Conservation (phyloP, 78 protist genomes). For the Trichosphaerium sp. region DNA sequence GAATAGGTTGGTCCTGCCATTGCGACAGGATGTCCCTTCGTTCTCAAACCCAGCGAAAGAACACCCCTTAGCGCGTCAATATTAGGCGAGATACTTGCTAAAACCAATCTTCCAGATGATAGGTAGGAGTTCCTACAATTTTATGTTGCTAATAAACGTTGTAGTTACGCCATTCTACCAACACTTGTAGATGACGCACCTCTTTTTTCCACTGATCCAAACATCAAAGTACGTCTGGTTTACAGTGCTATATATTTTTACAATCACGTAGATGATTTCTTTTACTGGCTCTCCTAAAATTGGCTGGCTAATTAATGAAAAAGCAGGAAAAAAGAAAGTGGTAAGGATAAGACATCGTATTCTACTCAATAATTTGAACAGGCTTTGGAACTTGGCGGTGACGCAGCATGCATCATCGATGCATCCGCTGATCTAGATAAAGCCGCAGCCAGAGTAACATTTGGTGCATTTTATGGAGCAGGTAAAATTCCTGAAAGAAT, state of each 20-base stretch:
- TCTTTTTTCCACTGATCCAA: constrained; percentile 1
- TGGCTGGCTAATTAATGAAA: constrained; percentile 53
- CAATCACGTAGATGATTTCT: neutral
- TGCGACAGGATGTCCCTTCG: constrained; percentile 34
- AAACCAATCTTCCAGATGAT: constrained; percentile 19
- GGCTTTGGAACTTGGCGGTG: constrained; percentile 65
- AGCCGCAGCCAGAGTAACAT: constrained; percentile 27
- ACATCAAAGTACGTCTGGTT: neutral
- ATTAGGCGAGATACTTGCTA: constrained; percentile 45
- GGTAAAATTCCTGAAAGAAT: too few species aligned
- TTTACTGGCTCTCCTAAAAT: constrained; percentile 12
- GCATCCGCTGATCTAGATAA: constrained; percentile 10
- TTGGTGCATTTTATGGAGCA: constrained; percentile 53
- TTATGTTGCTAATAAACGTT: neutral
- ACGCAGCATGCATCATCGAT: constrained; percentile 66
- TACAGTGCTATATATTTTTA: neutral
- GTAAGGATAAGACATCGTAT: neutral
- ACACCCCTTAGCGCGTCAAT: constrained; percentile 53
- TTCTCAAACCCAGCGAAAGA: constrained; percentile 46
- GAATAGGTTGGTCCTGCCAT: constrained; percentile 11
- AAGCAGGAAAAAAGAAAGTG: constrained; percentile 43
- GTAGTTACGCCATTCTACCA: constrained; percentile 55
- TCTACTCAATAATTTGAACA: neutral
- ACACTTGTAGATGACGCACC: constrained; percentile 22
- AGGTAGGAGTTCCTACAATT: too few species aligned